Base-by-base conservation (phyloP, 2,329 filamentous ascomycete genomes). In the Chaetothyriales sp. region DNA sequence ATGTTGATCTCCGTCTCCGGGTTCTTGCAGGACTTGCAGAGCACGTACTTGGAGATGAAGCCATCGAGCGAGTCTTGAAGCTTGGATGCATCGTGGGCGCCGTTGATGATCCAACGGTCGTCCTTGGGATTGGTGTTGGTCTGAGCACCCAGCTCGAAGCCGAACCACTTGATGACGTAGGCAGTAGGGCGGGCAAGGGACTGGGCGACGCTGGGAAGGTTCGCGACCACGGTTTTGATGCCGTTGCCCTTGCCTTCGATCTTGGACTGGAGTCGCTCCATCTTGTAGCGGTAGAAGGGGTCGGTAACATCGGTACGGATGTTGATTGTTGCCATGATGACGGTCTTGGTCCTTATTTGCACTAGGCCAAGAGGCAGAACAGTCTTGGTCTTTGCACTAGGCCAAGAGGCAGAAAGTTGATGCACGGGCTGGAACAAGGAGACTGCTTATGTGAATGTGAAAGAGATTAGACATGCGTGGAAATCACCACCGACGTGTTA, bases 211-310 rank as follows among this genome's bases (percentile, higher is more conserved):
- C 86, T 94, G 78, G 83, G 87, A 67, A 98, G 75, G 73, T 98
- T 98, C 79, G 94, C 88, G 63, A 98, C 84, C 66, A 98, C 92
- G 64, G 78, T 98, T 49, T 98, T 98, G 82, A 98, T 98, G 68
- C 92, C 92, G 76, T 98, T 98, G 62, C 92, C 92, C 75, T 98
- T 98, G 74, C 92, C 92, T 76, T 98, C 92, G 65, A 98, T 94
- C 80, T 98, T 98, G 71, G 92, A 95, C 78, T 94, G 88, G 69
- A 98, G 77, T 64, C 83, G 85, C 77, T 97, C 92, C 92, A 98
- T 98, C 82, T 98, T 98, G 83, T 98, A 98, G 72, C 92, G 92
- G 77, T 98, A 98, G 82, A 95, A 98, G 74, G 85, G 85, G 76
- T 98, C 92, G 77, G 84, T 85, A 76, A 95, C 85, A 85, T 97